Evolutionary conservation across 352 stramenopile genomes (phyloP).

Genomic region (Globisporangium perplexum): DNA sequence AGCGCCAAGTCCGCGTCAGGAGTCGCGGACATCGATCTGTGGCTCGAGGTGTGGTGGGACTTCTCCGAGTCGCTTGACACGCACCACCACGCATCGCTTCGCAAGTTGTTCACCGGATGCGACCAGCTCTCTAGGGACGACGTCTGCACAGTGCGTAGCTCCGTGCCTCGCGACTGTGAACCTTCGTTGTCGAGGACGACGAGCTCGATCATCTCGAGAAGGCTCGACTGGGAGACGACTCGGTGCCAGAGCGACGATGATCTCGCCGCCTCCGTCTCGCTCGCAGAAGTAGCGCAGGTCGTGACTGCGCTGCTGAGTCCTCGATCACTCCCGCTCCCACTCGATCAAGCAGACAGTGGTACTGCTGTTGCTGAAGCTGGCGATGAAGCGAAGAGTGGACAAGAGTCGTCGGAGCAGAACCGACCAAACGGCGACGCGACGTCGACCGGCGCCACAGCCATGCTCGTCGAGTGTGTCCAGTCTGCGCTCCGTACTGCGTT

Average conservation of each 20-base stretch:
- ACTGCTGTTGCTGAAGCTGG: background rate
- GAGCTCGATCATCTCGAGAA: background rate
- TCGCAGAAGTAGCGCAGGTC: background rate
- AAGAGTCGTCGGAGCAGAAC: background rate
- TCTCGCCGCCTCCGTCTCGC: background rate
- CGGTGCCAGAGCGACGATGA: background rate
- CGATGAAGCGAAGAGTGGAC: background rate
- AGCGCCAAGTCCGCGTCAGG: background rate
- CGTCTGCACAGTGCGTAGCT: background rate
- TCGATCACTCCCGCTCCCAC: background rate
- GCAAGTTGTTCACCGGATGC: background rate
- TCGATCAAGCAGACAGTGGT: background rate
- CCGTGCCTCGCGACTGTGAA: background rate
- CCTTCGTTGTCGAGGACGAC: background rate
- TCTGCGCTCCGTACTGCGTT: background rate
- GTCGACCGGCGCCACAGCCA: background rate
- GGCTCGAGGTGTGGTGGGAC: conserved; percentile 9
- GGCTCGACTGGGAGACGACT: background rate
- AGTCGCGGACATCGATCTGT: conserved; percentile 6
- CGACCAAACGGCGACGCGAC: background rate
- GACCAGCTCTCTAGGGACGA: background rate
- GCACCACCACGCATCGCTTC: conserved; percentile 1
- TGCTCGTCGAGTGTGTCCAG: background rate
- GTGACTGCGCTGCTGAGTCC: background rate
- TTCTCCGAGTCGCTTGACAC: conserved; percentile 7